Evolutionary conservation across 1,284 basidiomycete genomes (phyloP), one percentile per base, ranked within the genome.

Genomic region (Lentinula novae-zelandiae): DNA sequence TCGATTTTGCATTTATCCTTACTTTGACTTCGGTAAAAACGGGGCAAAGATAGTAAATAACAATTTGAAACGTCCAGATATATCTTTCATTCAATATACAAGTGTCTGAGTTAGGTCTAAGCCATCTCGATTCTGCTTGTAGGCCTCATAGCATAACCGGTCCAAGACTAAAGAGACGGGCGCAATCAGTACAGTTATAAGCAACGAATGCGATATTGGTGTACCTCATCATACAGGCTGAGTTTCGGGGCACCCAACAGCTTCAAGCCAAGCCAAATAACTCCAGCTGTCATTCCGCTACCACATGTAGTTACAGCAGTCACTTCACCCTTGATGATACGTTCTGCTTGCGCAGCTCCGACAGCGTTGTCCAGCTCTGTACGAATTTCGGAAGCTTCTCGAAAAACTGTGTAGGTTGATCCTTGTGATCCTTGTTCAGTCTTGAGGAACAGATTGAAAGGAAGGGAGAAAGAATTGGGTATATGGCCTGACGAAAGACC

Each of bases 241-340:
- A 88, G 79, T 27, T 75, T 77, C 42, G 81, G 70, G 4, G 84
- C 82, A 9, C 85, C 87, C 48, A 93, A 71, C 34, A 89, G 70
- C 72, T 87, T 84, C 62, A 96, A 72, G 33, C 92, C 95, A 60
- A 97, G 78, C 95, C 96, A 98, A 10, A 98, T 80, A 5, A 97
- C 79, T 5, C 86, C 93, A 2, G 97, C 97, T 12, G 96, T 98
- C 97, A 99, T 99, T 15, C 97, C 97, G 67, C 91, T 94, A 52
- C 94, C 95, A 75, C 94, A 96, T 61, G 81, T 89, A 33, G 90
- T 84, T 10, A 89, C 81, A 42, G 94, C 82, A 20, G 75, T 71
- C 58, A 81, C 76, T 61, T 84, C 74, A 9, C 90, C 90, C 2
- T 77, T 72, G 53, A 89, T 73, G 15, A 95, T 78, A 49, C 76